These are phyloP conservation scores for Dichotomocladium elegans DNA, from an alignment of 371 early-diverging fungal species.

Conservation along the genomic window DNA sequence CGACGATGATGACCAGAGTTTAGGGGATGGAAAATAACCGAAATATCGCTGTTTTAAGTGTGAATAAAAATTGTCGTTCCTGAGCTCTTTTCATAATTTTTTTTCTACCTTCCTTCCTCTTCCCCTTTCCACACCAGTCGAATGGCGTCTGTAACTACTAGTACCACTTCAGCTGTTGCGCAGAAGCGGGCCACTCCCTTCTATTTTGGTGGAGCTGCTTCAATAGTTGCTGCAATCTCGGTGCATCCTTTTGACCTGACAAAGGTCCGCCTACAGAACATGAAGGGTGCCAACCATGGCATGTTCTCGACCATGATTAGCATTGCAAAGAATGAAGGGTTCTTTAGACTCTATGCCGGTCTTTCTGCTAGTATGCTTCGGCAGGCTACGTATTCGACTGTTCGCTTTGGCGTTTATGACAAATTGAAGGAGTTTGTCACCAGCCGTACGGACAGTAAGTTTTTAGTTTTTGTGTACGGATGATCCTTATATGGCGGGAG, in stretches of 20 bases:
- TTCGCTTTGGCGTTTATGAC: conserved; percentile 69
- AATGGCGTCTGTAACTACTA: no score
- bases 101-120: neutral
- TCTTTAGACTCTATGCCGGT: conserved; percentile 54
- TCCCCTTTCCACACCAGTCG: neutral
- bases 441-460: neutral
- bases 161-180: no score
- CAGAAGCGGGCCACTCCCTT: conserved; percentile 41
- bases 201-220: conserved; percentile 56
- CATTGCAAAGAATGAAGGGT: conserved; percentile 31
- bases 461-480: no score
- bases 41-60: neutral
- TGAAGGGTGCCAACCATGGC: conserved; percentile 20
- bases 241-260: conserved; percentile 72
- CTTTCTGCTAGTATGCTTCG: conserved; percentile 60
- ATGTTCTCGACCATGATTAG: conserved; percentile 40
- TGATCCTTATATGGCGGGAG: no score
- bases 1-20: neutral
- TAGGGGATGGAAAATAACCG: neutral
- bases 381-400: conserved; percentile 70
- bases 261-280: conserved; percentile 68
- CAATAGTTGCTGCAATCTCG: conserved; percentile 54
- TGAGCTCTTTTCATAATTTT: neutral
- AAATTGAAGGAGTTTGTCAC: conserved; percentile 27
- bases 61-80: neutral